Conservation (phyloP, 306 rosid genomes). For the Dryas octopetala region DNA sequence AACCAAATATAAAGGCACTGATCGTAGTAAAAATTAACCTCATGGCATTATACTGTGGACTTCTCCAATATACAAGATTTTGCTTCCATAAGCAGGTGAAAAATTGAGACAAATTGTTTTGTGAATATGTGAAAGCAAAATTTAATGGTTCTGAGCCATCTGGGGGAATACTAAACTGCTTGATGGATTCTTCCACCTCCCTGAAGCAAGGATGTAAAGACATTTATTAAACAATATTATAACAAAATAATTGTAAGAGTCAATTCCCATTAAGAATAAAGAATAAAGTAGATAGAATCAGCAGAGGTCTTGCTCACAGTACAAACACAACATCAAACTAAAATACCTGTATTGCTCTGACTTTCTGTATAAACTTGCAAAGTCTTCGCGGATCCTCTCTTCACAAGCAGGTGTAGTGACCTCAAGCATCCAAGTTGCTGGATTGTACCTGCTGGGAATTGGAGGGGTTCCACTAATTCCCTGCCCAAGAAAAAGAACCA, state of each 20-base stretch:
- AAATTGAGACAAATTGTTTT: constrained; percentile 45
- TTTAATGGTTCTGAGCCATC: constrained; percentile 53
- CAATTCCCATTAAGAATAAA: neutral
- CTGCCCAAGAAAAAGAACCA: constrained; percentile 38
- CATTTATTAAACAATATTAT: constrained; percentile 5
- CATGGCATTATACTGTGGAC: constrained; percentile 75
- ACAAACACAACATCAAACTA: constrained; percentile 11
- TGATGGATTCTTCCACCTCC: constrained; percentile 68
- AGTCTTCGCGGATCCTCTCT: constrained; percentile 58
- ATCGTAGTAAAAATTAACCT: constrained; percentile 64
- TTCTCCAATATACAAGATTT: constrained; percentile 91
- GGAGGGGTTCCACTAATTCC: constrained; percentile 51
- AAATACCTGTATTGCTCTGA: constrained; percentile 64
- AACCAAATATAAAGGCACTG: constrained; percentile 71
- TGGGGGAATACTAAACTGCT: constrained; percentile 54
- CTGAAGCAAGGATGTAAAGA: constrained; percentile 34
- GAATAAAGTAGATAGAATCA: neutral
- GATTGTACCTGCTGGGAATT: constrained; percentile 69
- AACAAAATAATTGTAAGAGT: constrained; percentile 2
- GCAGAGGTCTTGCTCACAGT: constrained; percentile 8
- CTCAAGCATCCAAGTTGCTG: constrained; percentile 97
- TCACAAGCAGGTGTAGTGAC: constrained; percentile 73
- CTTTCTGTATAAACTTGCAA: constrained; percentile 52
- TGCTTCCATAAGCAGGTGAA: constrained; percentile 71
- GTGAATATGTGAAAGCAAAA: constrained; percentile 60